A percentile compares a stretch with the other conserved stretches of the same genome.
phyloP scores from a whole-genome alignment of 345 rosid species.

The Tarenaya hassleriana region DNA sequence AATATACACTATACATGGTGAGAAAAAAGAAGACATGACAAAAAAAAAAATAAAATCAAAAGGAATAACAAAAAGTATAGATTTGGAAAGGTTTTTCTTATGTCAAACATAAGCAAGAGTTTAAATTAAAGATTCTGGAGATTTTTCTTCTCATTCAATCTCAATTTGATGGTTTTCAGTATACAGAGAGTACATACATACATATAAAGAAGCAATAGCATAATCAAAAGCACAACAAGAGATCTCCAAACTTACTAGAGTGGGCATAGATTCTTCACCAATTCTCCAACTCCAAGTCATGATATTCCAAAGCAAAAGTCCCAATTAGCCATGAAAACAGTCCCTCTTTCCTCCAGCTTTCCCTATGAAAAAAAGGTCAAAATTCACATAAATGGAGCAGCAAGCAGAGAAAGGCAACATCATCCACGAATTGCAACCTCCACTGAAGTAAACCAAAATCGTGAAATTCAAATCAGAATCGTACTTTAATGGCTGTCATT shows the following conservation, averaged over 20 bases:
- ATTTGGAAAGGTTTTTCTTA: background rate
- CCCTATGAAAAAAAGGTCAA: background rate
- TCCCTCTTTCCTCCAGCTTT: background rate
- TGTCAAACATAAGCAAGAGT: background rate
- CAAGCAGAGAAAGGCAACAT: background rate
- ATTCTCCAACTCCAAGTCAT: constrained; percentile 8
- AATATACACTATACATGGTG: too few relatives aligned
- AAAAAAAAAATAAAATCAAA: too few relatives aligned
- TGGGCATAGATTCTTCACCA: background rate
- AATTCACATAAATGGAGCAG: background rate
- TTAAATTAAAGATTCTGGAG: background rate
- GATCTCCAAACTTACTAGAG: background rate
- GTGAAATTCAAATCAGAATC: constrained; percentile 5
- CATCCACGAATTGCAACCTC: background rate
- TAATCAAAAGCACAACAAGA: background rate
- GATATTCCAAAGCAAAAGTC: background rate
- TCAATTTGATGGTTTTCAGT: background rate
- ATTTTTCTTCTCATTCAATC: background rate
- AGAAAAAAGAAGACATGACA: too few relatives aligned
- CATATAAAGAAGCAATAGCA: background rate
- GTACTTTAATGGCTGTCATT: background rate
- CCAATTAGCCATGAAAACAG: background rate
- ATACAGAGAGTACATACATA: background rate
- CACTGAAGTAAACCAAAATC: background rate
- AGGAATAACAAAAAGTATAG: too few relatives aligned